Evolutionary conservation across 2,329 filamentous ascomycete species (phyloP), one percentile per base, ranked within the genome.

Genomic region (Pestalotiopsis sp.): DNA sequence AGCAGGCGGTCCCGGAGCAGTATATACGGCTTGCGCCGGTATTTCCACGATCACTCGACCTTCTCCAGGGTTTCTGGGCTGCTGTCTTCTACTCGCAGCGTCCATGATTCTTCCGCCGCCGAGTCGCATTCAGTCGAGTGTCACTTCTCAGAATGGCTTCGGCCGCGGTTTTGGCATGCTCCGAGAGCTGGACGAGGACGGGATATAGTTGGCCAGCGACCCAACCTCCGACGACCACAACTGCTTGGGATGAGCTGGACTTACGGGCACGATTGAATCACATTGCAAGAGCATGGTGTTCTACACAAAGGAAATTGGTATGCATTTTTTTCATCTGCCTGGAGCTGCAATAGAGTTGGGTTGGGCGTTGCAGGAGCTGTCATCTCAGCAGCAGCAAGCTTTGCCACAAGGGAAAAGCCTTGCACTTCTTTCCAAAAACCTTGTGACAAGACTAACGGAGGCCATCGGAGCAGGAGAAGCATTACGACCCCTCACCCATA

Each of bases 51-150:
- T 45, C 58, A 12, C 3, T 59, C 13, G 13, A 41, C 6, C 27
- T 41, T 11, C 27, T 49, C n/a, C 61, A 27, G 13, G 31, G 25
- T 31, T 11, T 31, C 66, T n/a, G 17, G 13, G 20, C 65, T 70
- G 65, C 68, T 69, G 66, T 68, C 66, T 70, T 67, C 66, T 64
- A 67, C 74, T 69, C 65, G 67, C 74, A 82, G 83, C 81, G 81
- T 83, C 84, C 85, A 88, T 88, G 86, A 82, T 82, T 86, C 78
- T 82, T 86, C 77, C 82, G 79, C 81, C 79, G 79, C 75, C 78
- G 72, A 73, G 73, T 73, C 75, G 78, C 78, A 75, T 81, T 74
- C 75, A 76, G 73, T 83, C 79, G 79, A 84, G 81, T 78, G 81
- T 79, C 74, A 79, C 81, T 79, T 81, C 78, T 78, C 84, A 86